A percentile compares a stretch with the other conserved stretches of the same genome.
Conservation (phyloP, 2,329 filamentous ascomycete species). For the Paraphoma sp. region DNA sequence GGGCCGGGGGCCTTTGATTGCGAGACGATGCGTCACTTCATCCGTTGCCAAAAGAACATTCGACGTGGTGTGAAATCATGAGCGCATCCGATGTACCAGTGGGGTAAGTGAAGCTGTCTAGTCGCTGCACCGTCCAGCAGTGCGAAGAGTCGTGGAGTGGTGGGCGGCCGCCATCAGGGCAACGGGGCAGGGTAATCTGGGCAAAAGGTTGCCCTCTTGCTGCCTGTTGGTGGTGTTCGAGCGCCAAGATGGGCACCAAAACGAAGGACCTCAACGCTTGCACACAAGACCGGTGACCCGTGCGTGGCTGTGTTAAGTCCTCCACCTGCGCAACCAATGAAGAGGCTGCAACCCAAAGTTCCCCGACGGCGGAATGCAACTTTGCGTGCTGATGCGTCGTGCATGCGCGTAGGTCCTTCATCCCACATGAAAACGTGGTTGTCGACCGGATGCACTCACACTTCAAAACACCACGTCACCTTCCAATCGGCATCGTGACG, state of each 20-base stretch:
- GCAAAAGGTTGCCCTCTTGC: constrained; percentile 21
- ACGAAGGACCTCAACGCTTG: constrained; percentile 10
- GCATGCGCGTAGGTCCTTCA: constrained; percentile 1
- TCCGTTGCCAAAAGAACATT: not conserved
- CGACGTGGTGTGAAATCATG: not conserved
- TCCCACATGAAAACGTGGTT: not conserved
- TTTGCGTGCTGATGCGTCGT: constrained; percentile 7
- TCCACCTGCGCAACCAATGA: constrained; percentile 12
- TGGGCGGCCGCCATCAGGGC: constrained; percentile 24
- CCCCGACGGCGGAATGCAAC: constrained; percentile 5
- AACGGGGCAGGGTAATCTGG: constrained; percentile 11
- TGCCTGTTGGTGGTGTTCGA: constrained; percentile 12
- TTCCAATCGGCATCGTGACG: not conserved
- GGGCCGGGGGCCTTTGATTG: not conserved
- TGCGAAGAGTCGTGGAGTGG: constrained; percentile 7
- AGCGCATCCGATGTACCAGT: not conserved
- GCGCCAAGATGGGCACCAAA: constrained; percentile 17
- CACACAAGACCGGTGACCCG: constrained; percentile 4
- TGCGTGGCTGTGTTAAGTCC: constrained; percentile 22
- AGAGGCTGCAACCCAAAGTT: not conserved
- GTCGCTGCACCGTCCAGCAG: constrained; percentile 10
- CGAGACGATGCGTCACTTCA: not conserved
- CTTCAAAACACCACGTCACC: not conserved
- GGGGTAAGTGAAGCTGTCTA: constrained; percentile 28
- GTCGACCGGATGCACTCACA: not conserved